Evolutionary conservation across 73 alveolate genomes (phyloP).

Genomic region (Paramecium sonneborni): DNA sequence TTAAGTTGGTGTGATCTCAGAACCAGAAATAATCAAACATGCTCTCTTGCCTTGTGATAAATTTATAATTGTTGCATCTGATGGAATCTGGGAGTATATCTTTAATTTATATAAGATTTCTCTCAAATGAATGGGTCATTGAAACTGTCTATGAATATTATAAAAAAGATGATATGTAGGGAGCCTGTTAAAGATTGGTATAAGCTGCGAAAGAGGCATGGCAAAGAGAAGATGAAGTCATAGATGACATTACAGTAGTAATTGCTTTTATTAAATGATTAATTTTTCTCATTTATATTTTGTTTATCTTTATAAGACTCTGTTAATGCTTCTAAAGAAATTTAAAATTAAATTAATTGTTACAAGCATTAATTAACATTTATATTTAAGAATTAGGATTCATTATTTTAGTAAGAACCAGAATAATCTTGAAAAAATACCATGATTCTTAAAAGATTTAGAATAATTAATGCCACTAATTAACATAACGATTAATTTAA

Average conservation of each 20-base stretch:
- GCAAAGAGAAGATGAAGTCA: slow-evolving; percentile 89
- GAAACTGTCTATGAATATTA: slow-evolving; percentile 82
- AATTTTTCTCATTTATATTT: slow-evolving; percentile 38
- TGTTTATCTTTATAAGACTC: slow-evolving; percentile 8
- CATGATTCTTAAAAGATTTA: too few species aligned
- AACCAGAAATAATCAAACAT: slow-evolving; percentile 76
- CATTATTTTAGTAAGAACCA: too few species aligned
- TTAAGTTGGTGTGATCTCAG: slow-evolving; percentile 75
- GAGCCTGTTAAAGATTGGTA: slow-evolving; percentile 85
- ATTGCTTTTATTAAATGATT: slow-evolving; percentile 71
- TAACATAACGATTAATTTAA: too few species aligned
- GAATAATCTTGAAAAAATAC: too few species aligned
- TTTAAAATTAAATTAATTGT: background rate
- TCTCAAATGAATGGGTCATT: slow-evolving; percentile 85
- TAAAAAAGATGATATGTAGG: slow-evolving; percentile 79
- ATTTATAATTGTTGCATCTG: slow-evolving; percentile 81
- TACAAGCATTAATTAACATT: too few species aligned
- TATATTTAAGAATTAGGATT: too few species aligned
- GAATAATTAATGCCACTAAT: too few species aligned
- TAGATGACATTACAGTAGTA: slow-evolving; percentile 94
- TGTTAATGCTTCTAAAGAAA: too few species aligned
- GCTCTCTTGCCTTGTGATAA: slow-evolving; percentile 72
- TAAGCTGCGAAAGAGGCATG: slow-evolving; percentile 82
- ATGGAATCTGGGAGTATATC: slow-evolving; percentile 86
- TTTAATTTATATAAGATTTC: slow-evolving; percentile 17